Conservation (phyloP, 768 basidiomycete species). For the Xerocomus spinulosus region DNA sequence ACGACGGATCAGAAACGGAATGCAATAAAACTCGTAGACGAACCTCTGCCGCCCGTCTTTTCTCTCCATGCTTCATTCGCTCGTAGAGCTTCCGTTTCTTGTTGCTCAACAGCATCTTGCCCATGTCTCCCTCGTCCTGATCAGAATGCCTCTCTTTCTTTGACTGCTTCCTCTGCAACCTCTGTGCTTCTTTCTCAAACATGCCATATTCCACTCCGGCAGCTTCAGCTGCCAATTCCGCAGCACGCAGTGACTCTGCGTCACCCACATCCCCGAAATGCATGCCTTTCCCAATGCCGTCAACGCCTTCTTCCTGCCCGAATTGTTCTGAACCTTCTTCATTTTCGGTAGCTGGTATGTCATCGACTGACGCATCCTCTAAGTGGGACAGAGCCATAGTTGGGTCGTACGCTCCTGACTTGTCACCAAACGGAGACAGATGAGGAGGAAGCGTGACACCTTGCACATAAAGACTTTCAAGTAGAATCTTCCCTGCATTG, state of each 20-base stretch:
- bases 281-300: conserved; percentile 26
- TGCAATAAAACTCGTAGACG: conserved; percentile 23
- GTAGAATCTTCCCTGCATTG: conserved; percentile 78
- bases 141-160: conserved; percentile 35
- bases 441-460: conserved; percentile 89
- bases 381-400: conserved; percentile 30
- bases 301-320: conserved; percentile 26
- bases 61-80: conserved; percentile 84
- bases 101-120: conserved; percentile 98
- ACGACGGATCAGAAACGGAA: conserved; percentile 8
- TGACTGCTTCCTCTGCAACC: conserved; percentile 43
- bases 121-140: conserved; percentile 71
- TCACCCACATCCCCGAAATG: conserved; percentile 43
- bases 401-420: conserved; percentile 72
- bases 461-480: conserved; percentile 82
- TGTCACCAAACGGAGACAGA: conserved; percentile 90
- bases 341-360: conserved; percentile 27
- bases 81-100: conserved; percentile 91
- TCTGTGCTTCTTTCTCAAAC: conserved; percentile 74
- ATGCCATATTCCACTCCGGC: conserved; percentile 74
- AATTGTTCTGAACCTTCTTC: conserved; percentile 21
- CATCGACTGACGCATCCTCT: conserved; percentile 28
- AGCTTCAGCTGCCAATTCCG: conserved; percentile 89
- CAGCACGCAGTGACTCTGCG: conserved; percentile 68
- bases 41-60: conserved; percentile 77